Evolutionary conservation across 768 basidiomycete species (phyloP), one percentile per base, ranked within the genome.

Genomic region (Trametes sanguinea): DNA sequence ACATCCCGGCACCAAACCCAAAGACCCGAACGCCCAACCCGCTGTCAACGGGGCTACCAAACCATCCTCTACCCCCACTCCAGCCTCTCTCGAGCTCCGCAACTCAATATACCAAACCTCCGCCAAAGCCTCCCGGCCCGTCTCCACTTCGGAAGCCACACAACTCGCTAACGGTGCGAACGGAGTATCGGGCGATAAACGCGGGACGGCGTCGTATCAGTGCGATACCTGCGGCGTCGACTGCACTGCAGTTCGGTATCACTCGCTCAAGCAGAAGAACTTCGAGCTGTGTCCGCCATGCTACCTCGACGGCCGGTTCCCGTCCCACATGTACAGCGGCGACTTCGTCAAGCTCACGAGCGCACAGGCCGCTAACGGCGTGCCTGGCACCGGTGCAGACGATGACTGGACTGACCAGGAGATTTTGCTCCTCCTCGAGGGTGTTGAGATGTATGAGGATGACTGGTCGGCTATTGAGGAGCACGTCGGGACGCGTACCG

Each of bases 201-300:
- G 75, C 76, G 4, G 58, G 17, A 58, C 61, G 11, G 77, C 78
- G 65, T 80, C 79, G 58, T 90, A 89, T 73, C 82, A 85, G 10
- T 99, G 97, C 70, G 93, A 97, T 73, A 96, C 95, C 1, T 98
- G 96, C 73, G 95, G 95, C 32, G 86, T 92, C 1, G 95, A 98
- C 76, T 98, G 95, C 74, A 91, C 95, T 0, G 74, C 84, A 1
- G 78, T 89, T 17, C 89, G 95, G 32, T 99, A 98, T 74, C 93
- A 96, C 75, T 94, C 89, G 2, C 82, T 98, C 64, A 96, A 97
- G 73, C 89, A 90, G 69, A 94, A 94, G 69, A 89, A 94, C 68
- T 88, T 94, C 72, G 90, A 92, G 64, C 83, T 98, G 45, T 99
- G 96, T 68, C 83, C 89, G 0, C 82, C 92, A 1, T 98, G 96